Percentiles rank a stretch among this genome's conserved stretches.
phyloP scores from a whole-genome alignment of 1,284 basidiomycete species.

The Malassezia vespertilionis region DNA sequence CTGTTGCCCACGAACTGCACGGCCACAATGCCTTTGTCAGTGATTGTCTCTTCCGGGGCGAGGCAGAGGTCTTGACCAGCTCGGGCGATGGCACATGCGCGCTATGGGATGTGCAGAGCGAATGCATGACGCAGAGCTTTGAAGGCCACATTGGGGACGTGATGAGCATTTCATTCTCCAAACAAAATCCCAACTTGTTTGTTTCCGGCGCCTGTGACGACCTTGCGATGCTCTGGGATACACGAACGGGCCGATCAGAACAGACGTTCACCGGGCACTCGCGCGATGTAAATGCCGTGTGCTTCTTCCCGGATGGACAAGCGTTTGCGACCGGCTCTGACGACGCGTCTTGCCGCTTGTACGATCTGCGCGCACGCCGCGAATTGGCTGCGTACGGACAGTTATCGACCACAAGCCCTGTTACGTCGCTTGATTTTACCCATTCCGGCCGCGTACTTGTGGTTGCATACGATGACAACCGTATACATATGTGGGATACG shows the following conservation, averaged over 20 bases:
- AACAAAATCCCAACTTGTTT: constrained; percentile 73
- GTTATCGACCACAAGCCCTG: constrained; percentile 95
- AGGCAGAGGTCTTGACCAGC: constrained; percentile 90
- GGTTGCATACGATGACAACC: constrained; percentile 98
- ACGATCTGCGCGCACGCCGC: constrained; percentile 92
- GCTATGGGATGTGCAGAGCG: constrained; percentile 98
- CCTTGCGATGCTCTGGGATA: constrained; percentile 96
- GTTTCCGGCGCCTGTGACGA: constrained; percentile 98
- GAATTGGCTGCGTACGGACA: constrained; percentile 94
- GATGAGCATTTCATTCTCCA: constrained; percentile 50
- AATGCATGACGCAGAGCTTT: constrained; percentile 87
- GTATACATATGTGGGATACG: constrained; percentile 98
- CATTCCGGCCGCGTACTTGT: constrained; percentile 92
- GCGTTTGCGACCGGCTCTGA: constrained; percentile 98
- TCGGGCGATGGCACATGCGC: constrained; percentile 99
- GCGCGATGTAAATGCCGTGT: constrained; percentile 96
- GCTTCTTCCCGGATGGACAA: constrained; percentile 54
- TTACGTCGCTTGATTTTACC: constrained; percentile 96
- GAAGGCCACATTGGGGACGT: constrained; percentile 98
- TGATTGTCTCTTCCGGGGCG: constrained; percentile 96
- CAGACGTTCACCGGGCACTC: constrained; percentile 98
- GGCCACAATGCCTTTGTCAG: constrained; percentile 95
- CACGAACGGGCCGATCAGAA: constrained; percentile 85
- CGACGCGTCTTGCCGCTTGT: constrained; percentile 92
- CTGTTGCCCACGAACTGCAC: constrained; percentile 67